These are phyloP conservation scores for Nemania bipapillata DNA, from an alignment of 2,329 filamentous ascomycete species.

Conservation along the genomic window DNA sequence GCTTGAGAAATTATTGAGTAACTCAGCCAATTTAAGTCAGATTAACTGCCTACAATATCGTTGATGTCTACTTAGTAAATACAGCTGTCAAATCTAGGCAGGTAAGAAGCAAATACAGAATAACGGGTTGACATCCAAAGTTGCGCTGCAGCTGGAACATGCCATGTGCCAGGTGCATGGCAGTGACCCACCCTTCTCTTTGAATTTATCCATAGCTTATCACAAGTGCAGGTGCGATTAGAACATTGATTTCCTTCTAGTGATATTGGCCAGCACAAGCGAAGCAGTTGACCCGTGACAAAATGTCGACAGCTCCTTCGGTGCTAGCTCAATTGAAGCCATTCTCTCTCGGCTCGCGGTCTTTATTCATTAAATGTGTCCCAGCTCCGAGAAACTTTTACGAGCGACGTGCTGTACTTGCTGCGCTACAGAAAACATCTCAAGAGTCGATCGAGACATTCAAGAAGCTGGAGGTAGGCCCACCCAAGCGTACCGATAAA, in stretches of 20 bases:
- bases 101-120: too few relatives aligned
- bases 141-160: neutral
- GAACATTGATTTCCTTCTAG: neutral
- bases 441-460: constrained; percentile 61
- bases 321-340: constrained; percentile 48
- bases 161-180: neutral
- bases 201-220: constrained; percentile 7
- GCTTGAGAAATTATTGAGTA: too few relatives aligned
- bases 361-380: constrained; percentile 62
- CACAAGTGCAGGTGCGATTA: constrained; percentile 8
- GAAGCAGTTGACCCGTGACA: constrained; percentile 17
- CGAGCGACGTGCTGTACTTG: constrained; percentile 66
- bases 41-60: too few relatives aligned
- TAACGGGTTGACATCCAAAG: too few relatives aligned
- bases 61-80: too few relatives aligned
- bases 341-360: constrained; percentile 46
- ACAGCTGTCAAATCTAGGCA: too few relatives aligned
- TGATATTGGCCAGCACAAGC: neutral
- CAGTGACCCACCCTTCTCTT: neutral
- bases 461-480: constrained; percentile 58
- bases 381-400: constrained; percentile 63
- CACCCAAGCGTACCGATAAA: neutral
- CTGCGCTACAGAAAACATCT: constrained; percentile 56
- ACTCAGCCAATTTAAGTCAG: too few relatives aligned
- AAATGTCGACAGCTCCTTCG: constrained; percentile 42